Percentiles rank a stretch among this genome's conserved stretches.
Evolutionary conservation across 2,329 filamentous ascomycete genomes (phyloP).

Genomic region (Penicillium sp.): DNA sequence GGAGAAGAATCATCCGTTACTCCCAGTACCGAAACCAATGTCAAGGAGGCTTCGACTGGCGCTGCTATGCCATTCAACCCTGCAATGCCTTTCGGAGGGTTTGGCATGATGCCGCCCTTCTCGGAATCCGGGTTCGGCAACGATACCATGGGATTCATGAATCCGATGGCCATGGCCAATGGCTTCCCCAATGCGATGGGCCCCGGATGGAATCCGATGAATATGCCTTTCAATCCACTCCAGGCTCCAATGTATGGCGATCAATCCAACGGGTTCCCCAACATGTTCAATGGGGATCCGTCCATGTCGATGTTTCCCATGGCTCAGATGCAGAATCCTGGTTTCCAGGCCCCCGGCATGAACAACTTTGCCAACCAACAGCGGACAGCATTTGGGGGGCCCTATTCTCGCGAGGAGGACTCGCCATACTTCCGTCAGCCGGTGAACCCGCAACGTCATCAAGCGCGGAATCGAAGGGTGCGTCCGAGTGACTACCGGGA

Average conservation of each 20-base stretch:
- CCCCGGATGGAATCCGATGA: constrained; percentile 44
- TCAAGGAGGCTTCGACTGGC: constrained; percentile 14
- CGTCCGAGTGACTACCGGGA: constrained; percentile 89
- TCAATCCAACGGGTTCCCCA: constrained; percentile 31
- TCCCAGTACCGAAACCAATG: constrained; percentile 8
- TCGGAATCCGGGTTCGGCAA: constrained; percentile 31
- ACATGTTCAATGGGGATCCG: constrained; percentile 35
- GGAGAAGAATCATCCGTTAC: constrained; percentile 27
- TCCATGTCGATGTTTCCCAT: constrained; percentile 39
- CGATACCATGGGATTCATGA: constrained; percentile 35
- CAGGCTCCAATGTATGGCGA: constrained; percentile 35
- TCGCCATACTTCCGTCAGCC: constrained; percentile 94
- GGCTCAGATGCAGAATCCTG: constrained; percentile 31
- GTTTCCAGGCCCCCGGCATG: constrained; percentile 32
- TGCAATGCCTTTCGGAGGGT: constrained; percentile 34
- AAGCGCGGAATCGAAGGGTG: constrained; percentile 71
- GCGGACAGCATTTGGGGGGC: constrained; percentile 49
- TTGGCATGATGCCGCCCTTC: constrained; percentile 34
- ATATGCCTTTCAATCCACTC: constrained; percentile 38
- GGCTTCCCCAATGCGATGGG: constrained; percentile 33
- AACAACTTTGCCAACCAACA: constrained; percentile 56
- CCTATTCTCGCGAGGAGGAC: constrained; percentile 64
- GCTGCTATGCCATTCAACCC: constrained; percentile 28
- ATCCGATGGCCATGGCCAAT: constrained; percentile 38
- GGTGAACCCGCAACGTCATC: constrained; percentile 86